Percentiles rank a stretch among this genome's conserved stretches.
Evolutionary conservation across 768 basidiomycete species (phyloP).

Genomic region (Collybiopsis confluens): DNA sequence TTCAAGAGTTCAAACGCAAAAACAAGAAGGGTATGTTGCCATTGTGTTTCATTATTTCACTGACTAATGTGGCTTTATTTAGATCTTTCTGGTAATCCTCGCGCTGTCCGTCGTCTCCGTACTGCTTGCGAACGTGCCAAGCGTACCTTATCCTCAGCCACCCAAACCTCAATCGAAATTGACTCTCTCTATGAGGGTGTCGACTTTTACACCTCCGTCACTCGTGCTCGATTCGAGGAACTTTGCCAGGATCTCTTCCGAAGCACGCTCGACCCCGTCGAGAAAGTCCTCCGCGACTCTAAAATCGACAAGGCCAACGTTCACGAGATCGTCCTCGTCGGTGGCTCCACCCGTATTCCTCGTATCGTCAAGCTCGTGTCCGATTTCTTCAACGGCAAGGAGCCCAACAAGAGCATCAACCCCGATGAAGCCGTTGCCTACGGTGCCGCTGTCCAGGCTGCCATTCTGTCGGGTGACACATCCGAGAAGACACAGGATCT

Average conservation of each 20-base stretch:
- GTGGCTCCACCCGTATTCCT: constrained; percentile 72
- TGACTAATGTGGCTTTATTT: constrained; percentile 4
- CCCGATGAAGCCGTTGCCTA: constrained; percentile 74
- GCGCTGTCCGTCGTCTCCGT: constrained; percentile 11
- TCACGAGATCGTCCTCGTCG: constrained; percentile 45
- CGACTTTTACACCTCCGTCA: constrained; percentile 22
- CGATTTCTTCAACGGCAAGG: constrained; percentile 65
- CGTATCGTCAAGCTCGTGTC: constrained; percentile 61
- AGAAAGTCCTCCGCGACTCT: constrained; percentile 50
- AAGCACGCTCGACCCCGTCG: constrained; percentile 38
- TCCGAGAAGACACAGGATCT: constrained; percentile 47
- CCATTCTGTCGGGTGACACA: constrained; percentile 56
- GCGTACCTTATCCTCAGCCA: constrained; percentile 8
- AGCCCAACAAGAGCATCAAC: constrained; percentile 64
- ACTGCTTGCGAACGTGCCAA: constrained; percentile 10
- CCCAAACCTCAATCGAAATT: constrained; percentile 39
- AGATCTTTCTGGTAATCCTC: constrained; percentile 9
- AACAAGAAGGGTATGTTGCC: constrained; percentile 38
- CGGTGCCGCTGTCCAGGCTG: constrained; percentile 69
- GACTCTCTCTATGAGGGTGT: constrained; percentile 52
- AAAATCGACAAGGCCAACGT: constrained; percentile 38
- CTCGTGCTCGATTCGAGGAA: constrained; percentile 37
- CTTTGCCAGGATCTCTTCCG: constrained; percentile 9
- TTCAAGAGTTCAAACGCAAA: constrained; percentile 45
- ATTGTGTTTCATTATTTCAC: constrained; percentile 41